Evolutionary conservation across 75 land plant genomes (phyloP), one percentile per base, ranked within the genome.

Genomic region (Isoetes taiwanensis): DNA sequence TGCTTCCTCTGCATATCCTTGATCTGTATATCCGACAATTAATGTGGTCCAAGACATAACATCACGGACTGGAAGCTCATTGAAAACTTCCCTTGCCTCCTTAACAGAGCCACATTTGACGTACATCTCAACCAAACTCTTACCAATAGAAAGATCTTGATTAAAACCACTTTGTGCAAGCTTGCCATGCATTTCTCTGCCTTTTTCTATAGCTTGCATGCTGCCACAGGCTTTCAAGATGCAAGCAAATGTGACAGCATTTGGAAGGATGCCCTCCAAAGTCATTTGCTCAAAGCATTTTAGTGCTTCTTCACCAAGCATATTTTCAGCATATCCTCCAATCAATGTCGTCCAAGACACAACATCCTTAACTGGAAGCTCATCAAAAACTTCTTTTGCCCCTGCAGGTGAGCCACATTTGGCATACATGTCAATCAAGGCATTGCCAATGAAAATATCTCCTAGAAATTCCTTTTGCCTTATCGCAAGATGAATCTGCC

Each of bases 141-240:
- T 57, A 16, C 39, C 59, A n/a, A n/a, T n/a, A n/a, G n/a, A n/a
- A n/a, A n/a, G n/a, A n/a, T n/a, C n/a, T n/a, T n/a, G n/a, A n/a
- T n/a, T n/a, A n/a, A n/a, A n/a, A n/a, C 46, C 64, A 6, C 54
- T 66, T 43, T 42, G 69, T 1, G 71, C 33, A 6, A 43, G 74
- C 61, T 58, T 76, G 0, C 76, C 74, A 71, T 83, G 86, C 20
- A 83, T 37, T 35, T 58, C 58, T 58, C 24, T 69, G 27, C 77
- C 77, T 29, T 74, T 57, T 34, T 50, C 56, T 58, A 41, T 43
- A 43, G 76, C 68, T 31, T 57, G 46, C 50, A 72, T 16, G 19
- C 30, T 30, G 38, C 64, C 76, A 61, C 73, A 75, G 8, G 82
- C 83, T 21, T 55, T 41, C n/a, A 64, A 11, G 26, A 56, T 20